These are phyloP conservation scores for Phaeosphaeriaceae sp. DNA, from an alignment of 2,329 filamentous ascomycete genomes.

Conservation along the genomic window DNA sequence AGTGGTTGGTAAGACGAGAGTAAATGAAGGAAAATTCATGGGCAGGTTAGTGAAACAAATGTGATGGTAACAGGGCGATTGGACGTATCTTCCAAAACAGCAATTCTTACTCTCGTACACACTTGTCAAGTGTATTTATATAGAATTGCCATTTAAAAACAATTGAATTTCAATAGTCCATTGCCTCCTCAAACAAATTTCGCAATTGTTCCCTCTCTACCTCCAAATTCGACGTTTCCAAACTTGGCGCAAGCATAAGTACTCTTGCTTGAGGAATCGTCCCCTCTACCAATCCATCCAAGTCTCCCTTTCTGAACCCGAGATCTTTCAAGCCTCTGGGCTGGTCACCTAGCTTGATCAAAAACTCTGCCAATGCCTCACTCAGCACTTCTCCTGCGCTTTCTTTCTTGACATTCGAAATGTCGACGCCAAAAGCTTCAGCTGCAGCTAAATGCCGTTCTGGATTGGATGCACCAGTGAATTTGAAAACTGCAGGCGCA, in stretches of 20 bases:
- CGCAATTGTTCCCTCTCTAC: conserved; percentile 58
- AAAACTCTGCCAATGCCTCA: conserved; percentile 81
- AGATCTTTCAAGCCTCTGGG: conserved; percentile 83
- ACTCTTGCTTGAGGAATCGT: conserved; percentile 92
- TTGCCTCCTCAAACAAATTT: conserved; percentile 55
- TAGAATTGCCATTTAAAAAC: neutral
- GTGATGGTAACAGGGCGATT: too few relatives aligned
- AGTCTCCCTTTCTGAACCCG: conserved; percentile 76
- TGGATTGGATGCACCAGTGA: conserved; percentile 89
- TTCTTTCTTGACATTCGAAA: conserved; percentile 84
- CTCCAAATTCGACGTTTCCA: conserved; percentile 59
- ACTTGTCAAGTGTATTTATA: neutral
- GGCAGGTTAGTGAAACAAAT: too few relatives aligned
- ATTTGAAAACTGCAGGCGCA: conserved; percentile 90
- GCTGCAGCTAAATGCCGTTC: conserved; percentile 89
- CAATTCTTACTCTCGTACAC: neutral
- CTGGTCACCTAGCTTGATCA: conserved; percentile 86
- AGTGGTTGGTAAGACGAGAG: conserved; percentile 49
- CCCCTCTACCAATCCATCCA: conserved; percentile 87
- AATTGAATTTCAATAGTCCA: conserved; percentile 43
- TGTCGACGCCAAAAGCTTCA: conserved; percentile 88
- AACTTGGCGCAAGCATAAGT: conserved; percentile 84
- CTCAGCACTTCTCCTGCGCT: conserved; percentile 87
- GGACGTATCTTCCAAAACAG: too few relatives aligned
- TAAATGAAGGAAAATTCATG: neutral